Percentiles rank a stretch among this genome's conserved stretches.
Evolutionary conservation across 2,329 filamentous ascomycete species (phyloP).

Genomic region (Akanthomyces lecanii): DNA sequence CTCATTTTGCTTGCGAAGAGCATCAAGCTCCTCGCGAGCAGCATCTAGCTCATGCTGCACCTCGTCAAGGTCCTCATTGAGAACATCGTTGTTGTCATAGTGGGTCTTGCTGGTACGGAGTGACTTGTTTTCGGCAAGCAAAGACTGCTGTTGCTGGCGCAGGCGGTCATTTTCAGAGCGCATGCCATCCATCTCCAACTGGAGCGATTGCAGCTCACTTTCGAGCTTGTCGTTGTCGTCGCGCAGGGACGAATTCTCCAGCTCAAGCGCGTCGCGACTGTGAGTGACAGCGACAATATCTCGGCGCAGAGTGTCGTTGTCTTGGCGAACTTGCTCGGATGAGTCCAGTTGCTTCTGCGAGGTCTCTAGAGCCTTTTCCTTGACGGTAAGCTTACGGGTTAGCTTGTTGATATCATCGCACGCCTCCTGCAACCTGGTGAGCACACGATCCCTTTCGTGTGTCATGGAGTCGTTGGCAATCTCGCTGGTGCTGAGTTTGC

Average conservation of each 20-base stretch:
- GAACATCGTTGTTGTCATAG: constrained; percentile 27
- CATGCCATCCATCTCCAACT: constrained; percentile 38
- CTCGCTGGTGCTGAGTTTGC: constrained; percentile 58
- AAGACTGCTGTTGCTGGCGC: constrained; percentile 40
- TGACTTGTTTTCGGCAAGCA: constrained; percentile 42
- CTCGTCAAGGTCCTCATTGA: constrained; percentile 39
- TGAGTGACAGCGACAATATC: constrained; percentile 39
- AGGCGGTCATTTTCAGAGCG: constrained; percentile 39
- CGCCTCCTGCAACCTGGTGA: constrained; percentile 58
- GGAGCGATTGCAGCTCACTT: constrained; percentile 33
- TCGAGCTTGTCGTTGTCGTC: constrained; percentile 38
- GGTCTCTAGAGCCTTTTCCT: constrained; percentile 40
- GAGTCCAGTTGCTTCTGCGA: constrained; percentile 40
- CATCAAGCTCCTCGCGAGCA: constrained; percentile 24
- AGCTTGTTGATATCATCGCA: constrained; percentile 53
- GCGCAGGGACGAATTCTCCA: constrained; percentile 40
- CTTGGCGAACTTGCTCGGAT: constrained; percentile 35
- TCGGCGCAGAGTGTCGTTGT: constrained; percentile 38
- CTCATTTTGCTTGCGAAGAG: constrained; percentile 6
- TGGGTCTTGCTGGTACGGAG: constrained; percentile 39
- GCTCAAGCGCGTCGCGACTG: constrained; percentile 32
- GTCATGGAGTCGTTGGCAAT: constrained; percentile 59
- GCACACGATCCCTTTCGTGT: constrained; percentile 61
- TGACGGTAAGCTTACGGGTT: constrained; percentile 38
- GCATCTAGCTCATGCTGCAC: constrained; percentile 40